Evolutionary conservation across 2,329 filamentous ascomycete species (phyloP), one percentile per base, ranked within the genome.

Genomic region (Epichloe typhina): DNA sequence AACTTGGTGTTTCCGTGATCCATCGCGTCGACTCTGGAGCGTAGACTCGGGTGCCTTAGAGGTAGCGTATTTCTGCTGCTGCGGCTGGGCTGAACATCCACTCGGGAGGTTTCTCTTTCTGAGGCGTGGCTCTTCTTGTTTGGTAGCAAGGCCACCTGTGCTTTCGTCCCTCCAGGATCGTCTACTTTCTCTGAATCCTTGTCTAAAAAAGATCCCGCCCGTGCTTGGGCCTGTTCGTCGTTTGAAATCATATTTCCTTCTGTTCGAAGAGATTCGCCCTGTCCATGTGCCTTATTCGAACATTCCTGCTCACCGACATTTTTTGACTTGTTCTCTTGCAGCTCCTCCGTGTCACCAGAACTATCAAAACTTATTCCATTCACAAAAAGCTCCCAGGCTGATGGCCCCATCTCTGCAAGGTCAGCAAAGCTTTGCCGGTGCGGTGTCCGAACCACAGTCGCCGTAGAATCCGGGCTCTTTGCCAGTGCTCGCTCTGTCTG

Each of bases 371-470:
- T 58, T 51, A 65, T 65, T 19, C 60, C 62, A 50, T 64, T 64
- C 53, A 61, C 57, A 40, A 62, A 64, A 23, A 65, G 56, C 49
- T 66, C 64, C 56, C 60, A 53, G 3, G 60, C 60, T 36, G 58
- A 52, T 12, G 59, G 53, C 2, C 40, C 50, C 41, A 48, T 37
- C 13, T 36, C 47, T 15, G 63, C 56, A 9, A 54, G 21, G 12
- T 57, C 47, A n/a, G 53, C 56, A 38, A 58, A 48, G 41, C 59
- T 62, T 21, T 54, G 59, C 37, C 58, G 54, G 36, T 59, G 57
- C 11, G 64, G 61, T 3, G 64, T 69, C 42, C 62, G 64, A 11
- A 73, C 57, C 11, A 72, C 59, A 1, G 72, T 74, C 11, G 61
- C 60, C 9, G 63, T 61, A 5, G 71, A 72, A 26, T 57, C 54